Evolutionary conservation across 345 rosid species (phyloP).

Genomic region (Aurinia saxatilis): DNA sequence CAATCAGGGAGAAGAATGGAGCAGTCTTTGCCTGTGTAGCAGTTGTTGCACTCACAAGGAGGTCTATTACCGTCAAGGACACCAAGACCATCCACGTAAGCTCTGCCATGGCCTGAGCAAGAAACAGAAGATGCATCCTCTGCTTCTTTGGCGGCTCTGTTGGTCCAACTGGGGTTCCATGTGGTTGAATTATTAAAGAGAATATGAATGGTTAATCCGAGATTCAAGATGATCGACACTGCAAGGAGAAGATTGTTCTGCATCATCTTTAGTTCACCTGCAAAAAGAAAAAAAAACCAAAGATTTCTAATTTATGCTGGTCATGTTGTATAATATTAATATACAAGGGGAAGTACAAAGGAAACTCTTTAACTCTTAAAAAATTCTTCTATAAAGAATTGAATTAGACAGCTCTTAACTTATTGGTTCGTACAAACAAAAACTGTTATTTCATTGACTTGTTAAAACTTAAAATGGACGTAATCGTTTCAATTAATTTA

Average conservation of each 20-base stretch:
- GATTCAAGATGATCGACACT: conserved; percentile 34
- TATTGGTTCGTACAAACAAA: too few relatives aligned
- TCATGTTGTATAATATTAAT: too few relatives aligned
- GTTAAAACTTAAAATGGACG: too few relatives aligned
- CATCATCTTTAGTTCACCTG: background rate
- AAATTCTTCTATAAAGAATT: too few relatives aligned
- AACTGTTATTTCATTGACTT: too few relatives aligned
- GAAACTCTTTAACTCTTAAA: too few relatives aligned
- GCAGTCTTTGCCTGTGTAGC: conserved; percentile 55
- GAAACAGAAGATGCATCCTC: conserved; percentile 48
- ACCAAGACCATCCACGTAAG: conserved; percentile 51
- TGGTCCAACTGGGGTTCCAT: conserved; percentile 47
- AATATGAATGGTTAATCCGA: conserved; percentile 17
- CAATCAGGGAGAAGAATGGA: conserved; percentile 39
- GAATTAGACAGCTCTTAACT: too few relatives aligned
- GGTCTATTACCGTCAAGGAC: conserved; percentile 26
- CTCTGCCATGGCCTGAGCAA: conserved; percentile 74
- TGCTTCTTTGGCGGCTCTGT: conserved; percentile 50
- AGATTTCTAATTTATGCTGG: too few relatives aligned
- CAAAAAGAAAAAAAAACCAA: too few relatives aligned
- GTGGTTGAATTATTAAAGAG: conserved; percentile 3
- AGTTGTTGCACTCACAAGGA: conserved; percentile 60
- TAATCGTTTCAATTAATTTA: too few relatives aligned
- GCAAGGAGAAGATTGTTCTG: background rate
- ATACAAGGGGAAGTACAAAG: too few relatives aligned